Conservation (phyloP, 2,329 filamentous ascomycete species). For the Cercospora beticola region DNA sequence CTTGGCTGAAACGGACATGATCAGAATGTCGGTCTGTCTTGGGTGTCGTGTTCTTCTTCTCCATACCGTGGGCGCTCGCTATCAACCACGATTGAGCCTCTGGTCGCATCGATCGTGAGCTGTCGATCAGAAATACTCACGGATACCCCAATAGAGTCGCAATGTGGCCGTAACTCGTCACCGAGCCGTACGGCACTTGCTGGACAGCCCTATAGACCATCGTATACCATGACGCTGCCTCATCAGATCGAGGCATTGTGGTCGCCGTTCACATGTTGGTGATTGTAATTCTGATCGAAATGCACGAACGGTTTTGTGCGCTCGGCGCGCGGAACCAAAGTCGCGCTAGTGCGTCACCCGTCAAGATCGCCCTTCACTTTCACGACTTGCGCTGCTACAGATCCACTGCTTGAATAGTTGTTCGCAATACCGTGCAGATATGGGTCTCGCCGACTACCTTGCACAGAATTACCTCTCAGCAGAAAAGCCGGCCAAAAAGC, state of each 20-base stretch:
- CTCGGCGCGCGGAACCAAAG: constrained; percentile 1
- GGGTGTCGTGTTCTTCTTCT: neutral
- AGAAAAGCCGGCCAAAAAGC: constrained; percentile 57
- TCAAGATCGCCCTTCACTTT: constrained; percentile 1
- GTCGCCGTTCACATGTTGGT: constrained; percentile 18
- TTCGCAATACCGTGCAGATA: constrained; percentile 33
- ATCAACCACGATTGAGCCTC: constrained; percentile 5
- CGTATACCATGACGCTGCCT: constrained; percentile 71
- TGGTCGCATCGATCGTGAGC: constrained; percentile 36
- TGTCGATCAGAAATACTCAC: constrained; percentile 44
- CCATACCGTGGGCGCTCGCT: constrained; percentile 25
- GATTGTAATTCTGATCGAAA: neutral
- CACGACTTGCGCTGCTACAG: neutral
- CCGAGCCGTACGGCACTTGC: constrained; percentile 77
- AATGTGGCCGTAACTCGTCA: constrained; percentile 86
- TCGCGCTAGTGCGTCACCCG: constrained; percentile 7
- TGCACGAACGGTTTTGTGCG: constrained; percentile 1
- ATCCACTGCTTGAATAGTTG: neutral
- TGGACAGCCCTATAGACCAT: constrained; percentile 81
- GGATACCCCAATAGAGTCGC: constrained; percentile 68
- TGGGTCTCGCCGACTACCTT: constrained; percentile 78
- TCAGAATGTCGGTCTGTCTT: constrained; percentile 11
- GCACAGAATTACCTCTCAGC: constrained; percentile 86
- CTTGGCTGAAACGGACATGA: constrained; percentile 57
- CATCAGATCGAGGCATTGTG: constrained; percentile 68